Evolutionary conservation across 495 filamentous ascomycete species (phyloP).

Genomic region (Rostrohypoxylon terebratum): DNA sequence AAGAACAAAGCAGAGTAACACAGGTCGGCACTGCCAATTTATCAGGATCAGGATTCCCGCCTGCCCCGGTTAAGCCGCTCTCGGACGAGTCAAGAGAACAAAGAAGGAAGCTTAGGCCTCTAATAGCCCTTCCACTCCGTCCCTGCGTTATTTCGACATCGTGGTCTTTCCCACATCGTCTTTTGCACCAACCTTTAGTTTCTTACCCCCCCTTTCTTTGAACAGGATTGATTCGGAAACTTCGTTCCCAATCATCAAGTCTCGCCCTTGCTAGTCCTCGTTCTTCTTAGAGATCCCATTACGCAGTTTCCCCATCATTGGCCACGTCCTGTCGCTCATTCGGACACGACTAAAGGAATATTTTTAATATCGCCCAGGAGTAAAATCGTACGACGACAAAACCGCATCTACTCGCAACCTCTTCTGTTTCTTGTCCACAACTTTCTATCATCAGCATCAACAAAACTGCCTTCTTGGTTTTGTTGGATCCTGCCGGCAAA

Average conservation of each 20-base stretch:
- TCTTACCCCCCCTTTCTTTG: slow-evolving; percentile 26
- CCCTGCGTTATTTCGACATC: slow-evolving; percentile 33
- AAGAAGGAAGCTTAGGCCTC: slow-evolving; percentile 36
- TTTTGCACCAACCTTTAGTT: slow-evolving; percentile 34
- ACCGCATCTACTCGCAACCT: slow-evolving; percentile 38
- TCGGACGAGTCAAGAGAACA: slow-evolving; percentile 41
- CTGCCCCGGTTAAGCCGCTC: slow-evolving; percentile 34
- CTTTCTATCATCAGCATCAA: slow-evolving; percentile 43
- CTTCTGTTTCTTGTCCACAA: slow-evolving; percentile 51
- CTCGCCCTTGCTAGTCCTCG: slow-evolving; percentile 44
- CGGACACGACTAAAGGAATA: slow-evolving; percentile 40
- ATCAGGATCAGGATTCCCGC: slow-evolving; percentile 20
- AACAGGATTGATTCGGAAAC: slow-evolving; percentile 35
- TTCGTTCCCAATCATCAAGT: slow-evolving; percentile 24
- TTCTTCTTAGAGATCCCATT: slow-evolving; percentile 52
- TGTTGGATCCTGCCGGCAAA: slow-evolving; percentile 39
- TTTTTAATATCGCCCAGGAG: slow-evolving; percentile 43
- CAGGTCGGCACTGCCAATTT: slow-evolving; percentile 27
- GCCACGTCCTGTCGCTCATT: slow-evolving; percentile 44
- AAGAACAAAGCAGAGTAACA: slow-evolving; percentile 40
- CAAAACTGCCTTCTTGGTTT: slow-evolving; percentile 41
- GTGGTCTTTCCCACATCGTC: slow-evolving; percentile 21
- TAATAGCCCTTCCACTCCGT: slow-evolving; percentile 21
- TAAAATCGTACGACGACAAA: slow-evolving; percentile 30
- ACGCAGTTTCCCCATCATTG: slow-evolving; percentile 40